Evolutionary conservation across 768 basidiomycete genomes (phyloP).

Genomic region (Amanita thiersii): DNA sequence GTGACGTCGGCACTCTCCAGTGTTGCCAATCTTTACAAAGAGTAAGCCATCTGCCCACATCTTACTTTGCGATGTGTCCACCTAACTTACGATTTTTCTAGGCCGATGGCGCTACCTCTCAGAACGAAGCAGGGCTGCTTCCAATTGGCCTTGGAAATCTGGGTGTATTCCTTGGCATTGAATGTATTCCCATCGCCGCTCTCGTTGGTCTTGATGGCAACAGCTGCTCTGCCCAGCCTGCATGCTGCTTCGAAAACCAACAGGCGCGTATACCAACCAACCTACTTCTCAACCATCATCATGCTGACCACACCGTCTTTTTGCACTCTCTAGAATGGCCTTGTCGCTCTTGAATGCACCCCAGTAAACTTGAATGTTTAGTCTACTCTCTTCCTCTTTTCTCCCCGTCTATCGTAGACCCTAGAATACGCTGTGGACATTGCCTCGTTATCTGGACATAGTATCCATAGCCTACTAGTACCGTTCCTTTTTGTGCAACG

Average conservation of each 20-base stretch:
- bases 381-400: too few relatives aligned
- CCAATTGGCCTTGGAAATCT: background rate
- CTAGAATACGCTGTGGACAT: too few relatives aligned
- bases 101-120: background rate
- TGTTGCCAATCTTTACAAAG: conserved; percentile 16
- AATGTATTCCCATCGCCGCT: conserved; percentile 15
- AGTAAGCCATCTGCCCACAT: conserved; percentile 8
- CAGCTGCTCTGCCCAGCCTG: conserved; percentile 18
- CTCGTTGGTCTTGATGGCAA: conserved; percentile 12
- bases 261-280: conserved; percentile 12
- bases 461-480: too few relatives aligned
- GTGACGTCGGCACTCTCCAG: conserved; percentile 15
- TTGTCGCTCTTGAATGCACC: too few relatives aligned
- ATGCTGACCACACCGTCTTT: conserved; percentile 8
- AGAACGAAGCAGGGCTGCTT: background rate
- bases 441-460: too few relatives aligned
- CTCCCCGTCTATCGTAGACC: too few relatives aligned
- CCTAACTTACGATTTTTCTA: background rate
- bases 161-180: conserved; percentile 8
- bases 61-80: too few relatives aligned
- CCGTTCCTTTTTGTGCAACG: too few relatives aligned
- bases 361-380: too few relatives aligned
- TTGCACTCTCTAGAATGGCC: too few relatives aligned
- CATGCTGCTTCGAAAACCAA: conserved; percentile 21
- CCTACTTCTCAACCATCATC: background rate